A percentile compares a stretch with the other conserved stretches of the same genome.
Conservation (phyloP, 176 grass and related monocot species). For the Olyra latifolia region DNA sequence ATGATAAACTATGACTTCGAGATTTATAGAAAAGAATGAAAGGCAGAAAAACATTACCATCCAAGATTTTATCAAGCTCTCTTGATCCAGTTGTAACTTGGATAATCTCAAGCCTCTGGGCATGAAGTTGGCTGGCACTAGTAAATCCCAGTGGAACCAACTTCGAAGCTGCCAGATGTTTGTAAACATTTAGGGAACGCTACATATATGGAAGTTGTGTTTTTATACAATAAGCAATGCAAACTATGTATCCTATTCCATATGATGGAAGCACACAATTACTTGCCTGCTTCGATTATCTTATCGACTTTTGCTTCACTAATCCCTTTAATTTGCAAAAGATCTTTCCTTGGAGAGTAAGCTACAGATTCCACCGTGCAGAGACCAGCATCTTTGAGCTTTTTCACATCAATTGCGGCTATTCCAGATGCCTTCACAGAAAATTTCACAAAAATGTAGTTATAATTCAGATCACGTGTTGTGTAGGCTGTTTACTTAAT, state of each 20-base stretch:
- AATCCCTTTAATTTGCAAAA: slow-evolving; percentile 96
- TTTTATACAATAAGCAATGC: slow-evolving; percentile 9
- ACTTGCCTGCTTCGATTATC: slow-evolving; percentile 89
- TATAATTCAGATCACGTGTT: background rate
- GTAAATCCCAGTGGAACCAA: slow-evolving; percentile 92
- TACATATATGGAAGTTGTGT: background rate
- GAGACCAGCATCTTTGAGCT: slow-evolving; percentile 87
- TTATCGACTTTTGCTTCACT: slow-evolving; percentile 97
- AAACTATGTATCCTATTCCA: background rate
- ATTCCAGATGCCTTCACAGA: slow-evolving; percentile 84
- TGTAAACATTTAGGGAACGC: background rate
- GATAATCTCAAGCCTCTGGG: slow-evolving; percentile 93
- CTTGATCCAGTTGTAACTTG: slow-evolving; percentile 88
- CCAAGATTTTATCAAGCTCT: slow-evolving; percentile 93
- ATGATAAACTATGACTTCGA: background rate
- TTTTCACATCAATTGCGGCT: slow-evolving; percentile 88
- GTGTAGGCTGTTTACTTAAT: no score
- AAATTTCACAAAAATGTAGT: slow-evolving; percentile 20
- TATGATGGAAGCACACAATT: slow-evolving; percentile 11
- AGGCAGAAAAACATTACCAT: slow-evolving; percentile 48
- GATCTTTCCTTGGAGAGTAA: slow-evolving; percentile 90
- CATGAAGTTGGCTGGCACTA: slow-evolving; percentile 86
- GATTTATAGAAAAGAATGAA: background rate
- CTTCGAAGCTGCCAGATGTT: slow-evolving; percentile 70
- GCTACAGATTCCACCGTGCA: slow-evolving; percentile 88